These are phyloP conservation scores for Vigna angularis DNA, from an alignment of 306 rosid genomes.

Conservation along the genomic window DNA sequence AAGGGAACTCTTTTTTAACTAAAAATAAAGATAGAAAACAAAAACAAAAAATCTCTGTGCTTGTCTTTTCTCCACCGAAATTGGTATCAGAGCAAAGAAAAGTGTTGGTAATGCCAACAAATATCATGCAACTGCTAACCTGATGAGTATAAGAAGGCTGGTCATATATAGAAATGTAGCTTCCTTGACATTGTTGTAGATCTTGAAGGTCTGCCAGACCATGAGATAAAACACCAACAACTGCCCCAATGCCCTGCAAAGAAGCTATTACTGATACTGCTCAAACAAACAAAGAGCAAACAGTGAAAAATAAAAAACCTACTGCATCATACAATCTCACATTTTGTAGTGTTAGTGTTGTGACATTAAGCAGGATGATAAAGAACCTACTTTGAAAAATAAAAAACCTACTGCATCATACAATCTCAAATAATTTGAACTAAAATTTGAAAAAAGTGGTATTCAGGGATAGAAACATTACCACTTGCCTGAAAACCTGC, in stretches of 20 bases:
- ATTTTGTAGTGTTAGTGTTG: constrained; percentile 12
- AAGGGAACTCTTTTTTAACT: neutral
- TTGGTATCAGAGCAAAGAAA: neutral
- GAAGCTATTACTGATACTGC: constrained; percentile 31
- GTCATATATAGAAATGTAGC: constrained; percentile 90
- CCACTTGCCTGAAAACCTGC: constrained; percentile 98
- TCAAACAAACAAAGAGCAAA: neutral
- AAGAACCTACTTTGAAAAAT: neutral
- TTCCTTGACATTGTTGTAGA: constrained; percentile 67
- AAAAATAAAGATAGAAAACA: neutral
- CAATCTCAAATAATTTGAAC: constrained; percentile 6
- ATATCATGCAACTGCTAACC: constrained; percentile 50
- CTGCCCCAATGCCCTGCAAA: constrained; percentile 78
- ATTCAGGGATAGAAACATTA: constrained; percentile 49
- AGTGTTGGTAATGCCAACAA: neutral
- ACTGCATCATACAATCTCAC: neutral
- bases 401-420: too few relatives aligned
- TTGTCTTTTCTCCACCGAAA: neutral
- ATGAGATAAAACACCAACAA: constrained; percentile 92
- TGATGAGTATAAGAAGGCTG: constrained; percentile 75
- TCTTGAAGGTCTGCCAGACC: constrained; percentile 90
- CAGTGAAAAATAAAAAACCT: neutral
- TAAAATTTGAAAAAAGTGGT: neutral
- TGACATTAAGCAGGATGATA: neutral
- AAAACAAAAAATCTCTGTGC: neutral